Percentiles rank a stretch among this genome's conserved stretches.
Conservation (phyloP, 768 basidiomycete genomes). For the Russula sp. region DNA sequence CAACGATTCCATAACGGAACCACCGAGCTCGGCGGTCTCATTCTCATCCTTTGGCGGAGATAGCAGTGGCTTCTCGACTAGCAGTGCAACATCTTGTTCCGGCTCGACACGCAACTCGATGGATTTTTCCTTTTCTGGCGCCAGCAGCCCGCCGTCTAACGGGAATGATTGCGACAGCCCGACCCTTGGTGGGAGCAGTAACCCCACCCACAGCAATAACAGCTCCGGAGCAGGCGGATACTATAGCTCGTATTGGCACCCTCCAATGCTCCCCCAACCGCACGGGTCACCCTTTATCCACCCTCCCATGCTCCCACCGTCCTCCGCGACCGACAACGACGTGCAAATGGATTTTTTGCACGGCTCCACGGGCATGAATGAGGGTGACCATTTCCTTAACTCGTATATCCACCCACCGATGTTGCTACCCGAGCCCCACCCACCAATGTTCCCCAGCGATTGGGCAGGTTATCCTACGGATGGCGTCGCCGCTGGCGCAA, state of each 20-base stretch:
- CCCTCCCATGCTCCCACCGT: slow-evolving; percentile 57
- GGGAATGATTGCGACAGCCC: slow-evolving; percentile 29
- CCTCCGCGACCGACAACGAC: slow-evolving; percentile 37
- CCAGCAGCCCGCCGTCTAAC: slow-evolving; percentile 42
- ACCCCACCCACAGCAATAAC: background rate
- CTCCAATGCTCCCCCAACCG: slow-evolving; percentile 54
- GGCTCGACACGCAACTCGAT: slow-evolving; percentile 59
- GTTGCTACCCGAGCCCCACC: slow-evolving; percentile 40
- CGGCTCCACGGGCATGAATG: slow-evolving; percentile 54
- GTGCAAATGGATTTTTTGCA: slow-evolving; percentile 71
- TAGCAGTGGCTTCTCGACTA: slow-evolving; percentile 40
- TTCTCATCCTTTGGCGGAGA: slow-evolving; percentile 41
- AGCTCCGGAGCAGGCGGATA: slow-evolving; percentile 35
- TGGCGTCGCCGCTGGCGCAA: slow-evolving; percentile 24
- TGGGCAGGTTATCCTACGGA: slow-evolving; percentile 27
- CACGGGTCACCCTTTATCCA: slow-evolving; percentile 56
- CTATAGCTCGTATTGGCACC: slow-evolving; percentile 64
- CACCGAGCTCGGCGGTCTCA: slow-evolving; percentile 55
- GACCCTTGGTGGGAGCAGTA: background rate
- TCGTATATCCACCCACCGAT: slow-evolving; percentile 53
- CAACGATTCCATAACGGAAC: slow-evolving; percentile 45
- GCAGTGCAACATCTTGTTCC: slow-evolving; percentile 47
- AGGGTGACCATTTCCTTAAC: slow-evolving; percentile 51
- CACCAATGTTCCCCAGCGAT: slow-evolving; percentile 35
- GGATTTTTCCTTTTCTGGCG: slow-evolving; percentile 51